phyloP scores from a whole-genome alignment of 1,284 basidiomycete species.

The Hemileia vastatrix region DNA sequence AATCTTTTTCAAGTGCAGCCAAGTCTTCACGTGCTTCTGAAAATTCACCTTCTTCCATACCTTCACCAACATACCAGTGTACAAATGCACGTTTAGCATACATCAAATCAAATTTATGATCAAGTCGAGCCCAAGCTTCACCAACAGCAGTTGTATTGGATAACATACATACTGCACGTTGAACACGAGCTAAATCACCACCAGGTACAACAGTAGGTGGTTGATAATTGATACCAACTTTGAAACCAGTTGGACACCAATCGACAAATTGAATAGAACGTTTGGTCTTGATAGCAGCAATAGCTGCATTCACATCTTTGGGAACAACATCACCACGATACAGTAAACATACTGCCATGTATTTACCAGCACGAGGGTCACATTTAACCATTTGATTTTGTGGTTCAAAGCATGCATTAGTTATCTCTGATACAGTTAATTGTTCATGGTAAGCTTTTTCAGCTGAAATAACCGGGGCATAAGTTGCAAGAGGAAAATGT shows the following conservation, averaged over 20 bases:
- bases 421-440: conserved; percentile 44
- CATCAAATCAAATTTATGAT: conserved; percentile 22
- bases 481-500: conserved; percentile 44
- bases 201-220: conserved; percentile 80
- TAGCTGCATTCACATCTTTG: conserved; percentile 89
- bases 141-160: no score
- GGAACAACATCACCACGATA: conserved; percentile 90
- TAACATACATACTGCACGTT: conserved; percentile 91
- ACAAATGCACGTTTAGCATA: conserved; percentile 86
- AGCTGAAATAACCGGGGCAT: conserved; percentile 42
- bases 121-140: no score
- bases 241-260: conserved; percentile 97
- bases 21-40: conserved; percentile 94
- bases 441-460: conserved; percentile 44
- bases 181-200: conserved; percentile 88
- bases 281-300: conserved; percentile 92
- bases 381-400: conserved; percentile 82
- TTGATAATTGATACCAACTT: conserved; percentile 93
- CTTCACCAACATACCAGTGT: conserved; percentile 91
- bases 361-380: conserved; percentile 57
- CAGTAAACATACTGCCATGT: conserved; percentile 57
- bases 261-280: conserved; percentile 88
- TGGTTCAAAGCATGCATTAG: conserved; percentile 67
- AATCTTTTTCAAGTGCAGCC: conserved; percentile 81
- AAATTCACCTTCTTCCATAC: conserved; percentile 99